Base-by-base conservation (phyloP, 352 stramenopile genomes). In the Salisapilia sapeloensis region DNA sequence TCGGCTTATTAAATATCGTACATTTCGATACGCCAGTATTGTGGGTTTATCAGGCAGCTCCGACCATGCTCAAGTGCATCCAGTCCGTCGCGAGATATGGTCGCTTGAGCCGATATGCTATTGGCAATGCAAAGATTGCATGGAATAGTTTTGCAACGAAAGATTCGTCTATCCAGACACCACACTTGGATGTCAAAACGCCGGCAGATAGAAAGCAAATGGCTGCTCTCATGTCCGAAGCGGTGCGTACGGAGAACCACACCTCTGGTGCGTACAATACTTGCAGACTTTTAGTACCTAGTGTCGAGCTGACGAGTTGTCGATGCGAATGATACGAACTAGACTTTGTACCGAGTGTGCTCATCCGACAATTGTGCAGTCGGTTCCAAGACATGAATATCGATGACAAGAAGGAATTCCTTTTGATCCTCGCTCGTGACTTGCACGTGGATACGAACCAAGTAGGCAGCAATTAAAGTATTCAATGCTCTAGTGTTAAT, bases 271-370 rank as follows among this genome's bases (percentile, higher is more conserved):
- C 20, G 60, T 56, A 19, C 13, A 20, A 10, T 16, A 26, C 7
- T 8, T 25, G 8, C n/a, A n/a, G n/a, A 15, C n/a, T 7, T n/a
- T 33, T 6, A 5, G 15, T 27, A 2, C 28, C 15, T 26, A 4
- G 17, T 2, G 4, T n/a, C 4, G 15, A 23, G 5, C 8, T 2
- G 5, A 19, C 16, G 7, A 12, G 11, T 1, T 28, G 8, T 34
- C 24, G 12, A 19, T n/a, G 34, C 30, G 16, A 6, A 15, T 30
- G 44, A 23, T 29, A 7, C 6, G 37, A 24, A 40, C 11, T 45
- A 86, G 72, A 89, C 38, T 85, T 89, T 53, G 66, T 89, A 32
- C 72, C 72, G 10, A 61, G 62, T 20, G 50, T 84, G 15, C 52
- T 85, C 26, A 76, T 85, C 31, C 51, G 57, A 18, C 72, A 59